These are phyloP conservation scores for Crassisporium funariophilum DNA, from an alignment of 768 basidiomycete species.

Conservation along the genomic window DNA sequence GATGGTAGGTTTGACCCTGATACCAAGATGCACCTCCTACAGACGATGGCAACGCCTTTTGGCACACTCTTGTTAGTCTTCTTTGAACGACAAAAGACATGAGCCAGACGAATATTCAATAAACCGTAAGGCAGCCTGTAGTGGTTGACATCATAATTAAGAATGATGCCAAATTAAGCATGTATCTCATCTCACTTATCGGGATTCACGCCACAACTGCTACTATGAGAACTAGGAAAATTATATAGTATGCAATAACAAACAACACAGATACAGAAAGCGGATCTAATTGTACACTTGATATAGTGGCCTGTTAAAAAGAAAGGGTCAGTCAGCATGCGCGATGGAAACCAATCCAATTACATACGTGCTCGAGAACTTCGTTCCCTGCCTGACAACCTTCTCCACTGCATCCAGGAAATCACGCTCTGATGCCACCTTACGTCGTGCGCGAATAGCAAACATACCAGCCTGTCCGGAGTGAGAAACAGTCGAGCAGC, in stretches of 20 bases:
- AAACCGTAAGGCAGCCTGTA: too few species aligned
- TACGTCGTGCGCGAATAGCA: conserved; percentile 93
- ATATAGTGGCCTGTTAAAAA: conserved; percentile 68
- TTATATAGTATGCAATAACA: conserved; percentile 8
- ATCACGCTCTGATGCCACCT: conserved; percentile 96
- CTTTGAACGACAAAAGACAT: not conserved
- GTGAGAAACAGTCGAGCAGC: conserved; percentile 1
- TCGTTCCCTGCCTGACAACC: conserved; percentile 95
- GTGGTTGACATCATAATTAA: too few species aligned
- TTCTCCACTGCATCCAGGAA: conserved; percentile 99
- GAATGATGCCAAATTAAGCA: too few species aligned
- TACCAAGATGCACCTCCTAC: not conserved
- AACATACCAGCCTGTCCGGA: conserved; percentile 94
- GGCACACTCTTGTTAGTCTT: too few species aligned
- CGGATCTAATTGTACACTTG: conserved; percentile 90
- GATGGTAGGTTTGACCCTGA: conserved; percentile 17
- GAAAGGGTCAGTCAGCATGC: conserved; percentile 15
- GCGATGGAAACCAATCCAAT: conserved; percentile 1
- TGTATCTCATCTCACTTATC: not conserved
- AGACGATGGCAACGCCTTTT: too few species aligned
- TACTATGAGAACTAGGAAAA: conserved; percentile 2
- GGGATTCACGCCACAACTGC: not conserved
- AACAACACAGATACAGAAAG: not conserved
- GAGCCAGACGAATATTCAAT: too few species aligned
- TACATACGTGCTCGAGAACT: conserved; percentile 93